Evolutionary conservation across 2,329 filamentous ascomycete species (phyloP).

Genomic region (Teratosphaeria epicoccoides): DNA sequence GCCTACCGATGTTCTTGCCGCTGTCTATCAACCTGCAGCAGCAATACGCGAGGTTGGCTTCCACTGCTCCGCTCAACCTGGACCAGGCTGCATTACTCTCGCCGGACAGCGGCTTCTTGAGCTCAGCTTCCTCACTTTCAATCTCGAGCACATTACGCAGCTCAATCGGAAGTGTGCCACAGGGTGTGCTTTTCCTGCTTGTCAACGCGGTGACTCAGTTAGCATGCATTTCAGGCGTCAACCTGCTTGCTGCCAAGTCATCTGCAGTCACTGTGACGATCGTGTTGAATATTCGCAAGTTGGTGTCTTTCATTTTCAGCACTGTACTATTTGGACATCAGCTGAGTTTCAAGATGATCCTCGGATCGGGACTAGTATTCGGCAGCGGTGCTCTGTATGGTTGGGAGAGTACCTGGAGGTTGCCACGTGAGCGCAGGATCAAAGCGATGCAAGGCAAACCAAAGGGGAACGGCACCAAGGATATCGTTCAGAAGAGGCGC

Average conservation of each 20-base stretch:
- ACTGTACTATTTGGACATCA: conserved; percentile 90
- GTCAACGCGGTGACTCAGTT: conserved; percentile 85
- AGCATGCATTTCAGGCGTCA: conserved; percentile 89
- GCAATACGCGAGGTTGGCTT: conserved; percentile 54
- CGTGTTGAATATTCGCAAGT: conserved; percentile 86
- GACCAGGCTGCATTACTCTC: conserved; percentile 1
- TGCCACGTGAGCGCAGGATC: conserved; percentile 24
- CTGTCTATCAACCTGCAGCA: conserved; percentile 54
- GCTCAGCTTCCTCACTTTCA: not conserved
- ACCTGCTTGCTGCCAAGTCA: conserved; percentile 77
- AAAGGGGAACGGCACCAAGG: conserved; percentile 1
- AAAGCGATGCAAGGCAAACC: not conserved
- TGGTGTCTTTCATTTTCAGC: conserved; percentile 81
- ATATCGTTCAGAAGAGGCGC: conserved; percentile 3
- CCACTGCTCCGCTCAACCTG: conserved; percentile 50
- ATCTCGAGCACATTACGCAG: not conserved
- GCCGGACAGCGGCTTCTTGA: not conserved
- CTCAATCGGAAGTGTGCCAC: conserved; percentile 36
- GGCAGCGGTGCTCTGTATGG: conserved; percentile 84
- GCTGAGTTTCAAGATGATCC: conserved; percentile 62
- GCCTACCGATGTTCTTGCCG: conserved; percentile 64
- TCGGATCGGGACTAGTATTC: conserved; percentile 80
- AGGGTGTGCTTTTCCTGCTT: conserved; percentile 58
- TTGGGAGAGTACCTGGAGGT: conserved; percentile 50
- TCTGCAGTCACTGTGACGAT: conserved; percentile 94